Evolutionary conservation across 192 early-diverging fungal species (phyloP).

Genomic region (Geosiphon pyriformis): DNA sequence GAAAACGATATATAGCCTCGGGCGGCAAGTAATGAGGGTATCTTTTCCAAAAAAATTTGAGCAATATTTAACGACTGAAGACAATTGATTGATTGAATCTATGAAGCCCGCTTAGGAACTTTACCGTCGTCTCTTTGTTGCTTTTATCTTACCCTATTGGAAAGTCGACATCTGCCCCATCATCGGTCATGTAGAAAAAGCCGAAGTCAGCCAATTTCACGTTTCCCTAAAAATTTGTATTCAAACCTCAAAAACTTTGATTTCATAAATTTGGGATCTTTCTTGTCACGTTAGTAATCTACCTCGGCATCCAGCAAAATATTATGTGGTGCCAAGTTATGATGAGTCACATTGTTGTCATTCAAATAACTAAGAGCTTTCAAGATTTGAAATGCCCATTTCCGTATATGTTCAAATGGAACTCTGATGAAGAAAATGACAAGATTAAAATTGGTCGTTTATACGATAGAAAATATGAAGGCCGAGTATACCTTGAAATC

Average conservation of each 20-base stretch:
- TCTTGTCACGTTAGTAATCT: background rate
- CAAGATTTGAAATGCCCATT: constrained; percentile 50
- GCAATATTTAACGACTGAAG: too few relatives aligned
- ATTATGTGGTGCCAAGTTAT: constrained; percentile 39
- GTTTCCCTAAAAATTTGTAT: constrained; percentile 23
- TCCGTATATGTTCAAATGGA: constrained; percentile 25
- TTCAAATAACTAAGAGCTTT: constrained; percentile 47
- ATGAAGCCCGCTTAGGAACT: too few relatives aligned
- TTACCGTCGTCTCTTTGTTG: constrained; percentile 29
- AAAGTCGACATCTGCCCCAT: constrained; percentile 52
- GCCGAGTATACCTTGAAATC: background rate
- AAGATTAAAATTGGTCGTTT: too few relatives aligned
- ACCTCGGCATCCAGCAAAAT: constrained; percentile 48
- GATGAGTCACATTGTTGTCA: constrained; percentile 40
- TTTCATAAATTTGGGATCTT: background rate
- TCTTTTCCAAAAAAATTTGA: constrained; percentile 17
- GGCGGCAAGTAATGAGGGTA: constrained; percentile 21
- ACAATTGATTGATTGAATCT: too few relatives aligned
- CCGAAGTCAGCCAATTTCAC: constrained; percentile 54
- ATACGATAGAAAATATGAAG: too few relatives aligned
- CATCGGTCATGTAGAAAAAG: constrained; percentile 52
- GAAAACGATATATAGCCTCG: constrained; percentile 22
- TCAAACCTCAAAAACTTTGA: background rate
- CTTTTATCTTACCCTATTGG: constrained; percentile 46
- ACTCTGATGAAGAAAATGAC: background rate